Evolutionary conservation across 1,284 basidiomycete species (phyloP), one percentile per base, ranked within the genome.

Genomic region (Austroboletus sp.): DNA sequence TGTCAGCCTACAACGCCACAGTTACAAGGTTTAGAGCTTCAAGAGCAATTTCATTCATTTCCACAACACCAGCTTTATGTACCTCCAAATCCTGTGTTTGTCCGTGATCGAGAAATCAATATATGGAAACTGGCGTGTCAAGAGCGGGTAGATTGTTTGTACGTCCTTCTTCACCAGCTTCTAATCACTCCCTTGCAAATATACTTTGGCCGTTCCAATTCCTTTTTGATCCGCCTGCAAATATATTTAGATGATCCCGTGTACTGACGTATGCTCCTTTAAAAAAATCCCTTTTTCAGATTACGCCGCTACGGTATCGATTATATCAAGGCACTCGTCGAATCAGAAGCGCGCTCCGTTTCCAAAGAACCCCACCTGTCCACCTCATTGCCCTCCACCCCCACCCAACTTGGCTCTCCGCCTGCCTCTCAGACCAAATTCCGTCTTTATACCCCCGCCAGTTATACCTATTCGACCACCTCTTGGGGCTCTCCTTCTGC

Each of bases 81-180:
- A 45, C 57, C 58, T 23, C 58, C 58, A 19, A 45, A 48, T 39
- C 60, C 63, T 13, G 51, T 54, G 23, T 57, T 61, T 39, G 59
- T 58, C 43, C 63, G 63, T 23, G 63, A 65, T 53, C 51, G 61
- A 15, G 61, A 62, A 35, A 55, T 66, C 52, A 62, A 62, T 44
- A 62, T 62, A 42, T 62, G 61, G 61, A 62, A 62, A 49, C 50
- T 62, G n/a, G 61, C 61, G 12, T 62, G 61, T 39, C 61, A 66
- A 47, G 61, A 62, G 48, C 60, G 61, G 30, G 61, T 62, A 50
- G 61, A 62, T 44, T 66, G 48, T 49, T 39, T 62, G 60, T 62
- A 34, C 51, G 60, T 62, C 16, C 51, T 40, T 43, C 51, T 40
- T 43, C 39, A 45, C 37, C 42, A 39, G n/a, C 48, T 40, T 44